These are phyloP conservation scores for Mycena filopes DNA, from an alignment of 768 basidiomycete genomes.

Conservation along the genomic window DNA sequence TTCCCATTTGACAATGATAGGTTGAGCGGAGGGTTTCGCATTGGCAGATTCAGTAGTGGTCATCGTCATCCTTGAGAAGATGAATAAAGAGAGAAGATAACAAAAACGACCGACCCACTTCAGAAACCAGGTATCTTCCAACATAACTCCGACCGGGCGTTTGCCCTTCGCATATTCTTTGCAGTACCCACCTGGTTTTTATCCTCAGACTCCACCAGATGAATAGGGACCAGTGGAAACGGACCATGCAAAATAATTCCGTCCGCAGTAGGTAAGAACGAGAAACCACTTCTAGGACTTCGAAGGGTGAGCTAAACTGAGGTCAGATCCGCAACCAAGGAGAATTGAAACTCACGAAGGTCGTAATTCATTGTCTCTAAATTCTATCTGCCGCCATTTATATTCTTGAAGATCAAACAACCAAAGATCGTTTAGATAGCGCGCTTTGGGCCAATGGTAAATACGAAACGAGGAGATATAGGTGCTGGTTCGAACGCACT, in stretches of 20 bases:
- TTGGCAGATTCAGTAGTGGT: slow-evolving; percentile 38
- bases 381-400: slow-evolving; percentile 83
- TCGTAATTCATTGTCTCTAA: slow-evolving; percentile 72
- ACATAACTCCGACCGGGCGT: slow-evolving; percentile 84
- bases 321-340: slow-evolving; percentile 2
- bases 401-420: slow-evolving; percentile 88
- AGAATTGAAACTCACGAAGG: slow-evolving; percentile 67
- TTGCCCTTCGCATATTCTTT: slow-evolving; percentile 92
- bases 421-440: slow-evolving; percentile 88
- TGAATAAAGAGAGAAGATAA: not conserved
- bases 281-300: slow-evolving; percentile 85
- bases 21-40: slow-evolving; percentile 53
- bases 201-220: not conserved
- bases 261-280: slow-evolving; percentile 80
- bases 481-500: slow-evolving; percentile 55
- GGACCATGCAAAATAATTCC: slow-evolving; percentile 84
- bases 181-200: slow-evolving; percentile 79
- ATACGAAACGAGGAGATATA: not conserved
- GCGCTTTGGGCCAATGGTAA: slow-evolving; percentile 55
- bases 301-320: not conserved
- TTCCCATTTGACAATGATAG: slow-evolving; percentile 83
- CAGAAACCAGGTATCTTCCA: slow-evolving; percentile 92
- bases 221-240: slow-evolving; percentile 18
- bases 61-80: slow-evolving; percentile 27
- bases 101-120: slow-evolving; percentile 53